These are phyloP conservation scores for Kernera saxatilis DNA, from an alignment of 345 rosid species.

Conservation along the genomic window DNA sequence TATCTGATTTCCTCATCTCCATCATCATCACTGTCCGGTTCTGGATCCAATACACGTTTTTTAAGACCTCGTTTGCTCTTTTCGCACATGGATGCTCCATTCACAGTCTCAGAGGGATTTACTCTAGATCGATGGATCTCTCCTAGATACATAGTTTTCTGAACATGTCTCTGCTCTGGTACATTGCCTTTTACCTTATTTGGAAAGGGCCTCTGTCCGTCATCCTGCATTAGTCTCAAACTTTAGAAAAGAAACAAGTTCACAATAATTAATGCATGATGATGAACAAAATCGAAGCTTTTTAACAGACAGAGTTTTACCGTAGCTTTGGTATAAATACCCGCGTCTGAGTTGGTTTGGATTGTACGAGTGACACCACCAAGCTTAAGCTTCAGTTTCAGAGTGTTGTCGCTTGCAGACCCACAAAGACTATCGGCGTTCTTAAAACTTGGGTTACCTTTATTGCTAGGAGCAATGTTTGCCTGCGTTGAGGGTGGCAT, in stretches of 20 bases:
- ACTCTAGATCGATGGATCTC: slow-evolving; percentile 37
- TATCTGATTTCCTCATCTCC: slow-evolving; percentile 64
- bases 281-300: not conserved
- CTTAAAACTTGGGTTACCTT: slow-evolving; percentile 27
- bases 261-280: not conserved
- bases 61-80: slow-evolving; percentile 60
- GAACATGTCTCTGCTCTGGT: slow-evolving; percentile 37
- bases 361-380: slow-evolving; percentile 52
- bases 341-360: slow-evolving; percentile 37
- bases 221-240: slow-evolving; percentile 31
- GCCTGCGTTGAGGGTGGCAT: slow-evolving; percentile 28
- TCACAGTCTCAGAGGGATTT: slow-evolving; percentile 28
- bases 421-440: slow-evolving; percentile 15
- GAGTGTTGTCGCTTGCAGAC: slow-evolving; percentile 43
- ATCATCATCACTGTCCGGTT: slow-evolving; percentile 32
- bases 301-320: not conserved
- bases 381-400: slow-evolving; percentile 62
- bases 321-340: slow-evolving; percentile 6
- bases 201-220: slow-evolving; percentile 4
- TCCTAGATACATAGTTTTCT: slow-evolving; percentile 28
- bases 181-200: slow-evolving; percentile 37
- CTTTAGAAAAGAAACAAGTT: not conserved
- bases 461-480: slow-evolving; percentile 28
- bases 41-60: slow-evolving; percentile 46
- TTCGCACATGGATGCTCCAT: slow-evolving; percentile 31